phyloP scores from a whole-genome alignment of 1,139 yeast genomes.

The Meyerozyma carpophila region DNA sequence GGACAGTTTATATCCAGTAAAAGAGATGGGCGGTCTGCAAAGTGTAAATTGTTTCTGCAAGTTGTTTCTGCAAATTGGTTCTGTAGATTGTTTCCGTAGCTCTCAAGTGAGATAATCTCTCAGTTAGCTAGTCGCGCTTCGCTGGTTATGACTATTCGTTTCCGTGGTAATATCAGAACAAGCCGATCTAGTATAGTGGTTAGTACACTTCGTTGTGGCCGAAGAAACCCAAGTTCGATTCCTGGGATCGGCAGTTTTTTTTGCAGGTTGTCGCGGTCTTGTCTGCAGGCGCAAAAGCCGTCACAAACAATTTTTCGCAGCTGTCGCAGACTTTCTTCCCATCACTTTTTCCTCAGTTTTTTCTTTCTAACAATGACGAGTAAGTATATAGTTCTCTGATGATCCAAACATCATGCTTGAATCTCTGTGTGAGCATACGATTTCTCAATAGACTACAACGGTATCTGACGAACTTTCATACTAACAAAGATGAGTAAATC shows the following conservation, averaged over 20 bases:
- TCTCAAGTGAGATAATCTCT: too few species aligned
- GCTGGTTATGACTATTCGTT: neutral
- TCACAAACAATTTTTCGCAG: neutral
- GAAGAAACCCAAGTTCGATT: slow-evolving; percentile 43
- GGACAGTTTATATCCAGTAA: too few species aligned
- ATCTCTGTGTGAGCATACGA: slow-evolving; percentile 72
- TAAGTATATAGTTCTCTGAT: slow-evolving; percentile 8
- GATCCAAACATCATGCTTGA: slow-evolving; percentile 51
- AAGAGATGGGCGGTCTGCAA: too few species aligned
- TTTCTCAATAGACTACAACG: slow-evolving; percentile 98
- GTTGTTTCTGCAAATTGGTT: too few species aligned
- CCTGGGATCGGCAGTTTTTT: slow-evolving; percentile 37
- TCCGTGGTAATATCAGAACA: neutral
- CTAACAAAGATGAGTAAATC: slow-evolving; percentile 9
- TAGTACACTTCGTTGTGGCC: slow-evolving; percentile 44
- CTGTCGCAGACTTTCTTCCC: neutral
- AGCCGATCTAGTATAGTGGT: slow-evolving; percentile 43
- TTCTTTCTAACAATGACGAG: neutral
- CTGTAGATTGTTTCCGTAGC: too few species aligned
- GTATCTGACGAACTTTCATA: slow-evolving; percentile 67
- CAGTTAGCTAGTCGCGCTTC: neutral
- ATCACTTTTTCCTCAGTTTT: neutral
- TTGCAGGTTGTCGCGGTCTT: slow-evolving; percentile 4
- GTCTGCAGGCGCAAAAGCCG: neutral
- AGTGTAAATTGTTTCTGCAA: too few species aligned